Evolutionary conservation across 345 rosid species (phyloP), one percentile per base, ranked within the genome.

Genomic region (Lepidium africanum): DNA sequence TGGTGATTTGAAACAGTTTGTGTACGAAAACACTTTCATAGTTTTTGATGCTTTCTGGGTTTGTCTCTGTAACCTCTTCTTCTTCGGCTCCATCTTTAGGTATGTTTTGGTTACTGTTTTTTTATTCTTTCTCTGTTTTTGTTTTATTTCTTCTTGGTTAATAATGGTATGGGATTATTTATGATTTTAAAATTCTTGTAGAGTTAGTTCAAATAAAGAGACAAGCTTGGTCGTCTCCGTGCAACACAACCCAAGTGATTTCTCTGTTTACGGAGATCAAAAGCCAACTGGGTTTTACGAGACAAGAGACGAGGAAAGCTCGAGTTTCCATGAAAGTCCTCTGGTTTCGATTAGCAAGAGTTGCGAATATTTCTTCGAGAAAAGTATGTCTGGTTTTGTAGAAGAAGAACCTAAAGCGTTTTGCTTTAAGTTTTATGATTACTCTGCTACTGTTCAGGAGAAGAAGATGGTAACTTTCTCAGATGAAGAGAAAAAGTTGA

Each of bases 331-430:
- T 30, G 35, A 14, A 10, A 65, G 48, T 54, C 71, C 75, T 65
- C 9, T 80, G 32, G 37, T 48, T 46, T 40, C 60, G 9, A 33
- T 45, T 5, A 65, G 60, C 17, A 83, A 72, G 27, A 85, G 78
- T 76, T 84, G 60, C 54, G 77, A 86, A 33, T 79, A 78, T 36
- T 67, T 54, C 4, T 73, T 75, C 6, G 73, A 76, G 52, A 81
- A 62, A 40, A 71, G 54, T 52, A 59, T 85, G 61, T 60, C 60
- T 48, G 81, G 85, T 53, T 84, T 82, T 69, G 58, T 86, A 32
- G 85, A 87, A 32, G 85, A 87, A 66, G 84, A 86, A 13, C 88
- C 82, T 35, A 77, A 46, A 76, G 57, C 70, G 1, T 10, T 71
- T 76, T 69, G 73, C 62, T 85, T 78, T 57, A 65, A 71, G 12